Conservation (phyloP, 2,329 filamentous ascomycete genomes). For the Apiospora saccharicola region DNA sequence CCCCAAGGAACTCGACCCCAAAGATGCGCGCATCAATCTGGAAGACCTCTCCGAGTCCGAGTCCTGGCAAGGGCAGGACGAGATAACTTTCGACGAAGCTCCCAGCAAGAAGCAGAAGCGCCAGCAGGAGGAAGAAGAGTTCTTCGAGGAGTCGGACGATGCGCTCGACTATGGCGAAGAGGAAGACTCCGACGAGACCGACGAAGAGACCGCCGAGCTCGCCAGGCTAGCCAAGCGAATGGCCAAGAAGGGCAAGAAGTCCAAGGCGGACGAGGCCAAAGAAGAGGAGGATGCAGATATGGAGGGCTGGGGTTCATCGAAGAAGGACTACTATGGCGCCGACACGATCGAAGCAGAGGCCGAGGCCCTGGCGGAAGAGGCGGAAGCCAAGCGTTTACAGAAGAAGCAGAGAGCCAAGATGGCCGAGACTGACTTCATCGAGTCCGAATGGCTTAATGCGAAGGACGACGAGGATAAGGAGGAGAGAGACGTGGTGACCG, state of each 20-base stretch:
- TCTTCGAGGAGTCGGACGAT: slow-evolving; percentile 66
- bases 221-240: slow-evolving; percentile 39
- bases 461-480: slow-evolving; percentile 55
- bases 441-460: slow-evolving; percentile 79
- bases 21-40: slow-evolving; percentile 67
- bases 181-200: slow-evolving; percentile 47
- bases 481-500: slow-evolving; percentile 71
- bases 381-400: slow-evolving; percentile 86
- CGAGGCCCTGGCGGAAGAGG: slow-evolving; percentile 86
- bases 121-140: slow-evolving; percentile 69
- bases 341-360: slow-evolving; percentile 63
- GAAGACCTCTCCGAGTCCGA: slow-evolving; percentile 93
- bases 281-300: slow-evolving; percentile 63
- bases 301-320: slow-evolving; percentile 86
- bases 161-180: slow-evolving; percentile 61
- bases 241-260: slow-evolving; percentile 34
- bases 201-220: slow-evolving; percentile 58
- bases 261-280: slow-evolving; percentile 51
- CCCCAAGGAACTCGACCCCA: slow-evolving; percentile 61
- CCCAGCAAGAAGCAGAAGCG: slow-evolving; percentile 81
- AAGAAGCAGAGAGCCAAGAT: slow-evolving; percentile 90
- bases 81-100: slow-evolving; percentile 83
- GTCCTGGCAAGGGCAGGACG: slow-evolving; percentile 86
- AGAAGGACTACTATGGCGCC: slow-evolving; percentile 91
- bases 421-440: slow-evolving; percentile 90